A percentile compares a stretch with the other conserved stretches of the same genome.
Evolutionary conservation across 192 early-diverging fungal genomes (phyloP).

Genomic region (Coemansia sp.): DNA sequence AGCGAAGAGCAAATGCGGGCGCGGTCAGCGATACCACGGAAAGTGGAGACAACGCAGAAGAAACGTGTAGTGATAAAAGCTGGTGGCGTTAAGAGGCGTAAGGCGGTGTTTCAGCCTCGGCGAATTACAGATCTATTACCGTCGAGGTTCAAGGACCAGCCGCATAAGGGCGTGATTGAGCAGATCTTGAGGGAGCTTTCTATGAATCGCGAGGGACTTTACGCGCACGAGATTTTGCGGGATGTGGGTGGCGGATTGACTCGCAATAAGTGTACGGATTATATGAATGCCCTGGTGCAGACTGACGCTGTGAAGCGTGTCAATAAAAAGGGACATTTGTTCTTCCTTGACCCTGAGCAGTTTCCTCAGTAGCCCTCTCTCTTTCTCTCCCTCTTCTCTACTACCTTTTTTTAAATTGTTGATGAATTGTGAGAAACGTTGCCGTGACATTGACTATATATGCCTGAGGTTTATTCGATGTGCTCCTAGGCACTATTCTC

Average conservation of each 20-base stretch:
- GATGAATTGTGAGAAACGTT: constrained; percentile 5
- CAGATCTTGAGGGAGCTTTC: constrained; percentile 50
- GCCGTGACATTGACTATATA: neutral
- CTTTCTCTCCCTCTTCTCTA: neutral
- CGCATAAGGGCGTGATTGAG: constrained; percentile 45
- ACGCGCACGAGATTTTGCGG: constrained; percentile 44
- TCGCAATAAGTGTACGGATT: constrained; percentile 47
- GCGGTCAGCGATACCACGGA: neutral
- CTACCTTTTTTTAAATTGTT: neutral
- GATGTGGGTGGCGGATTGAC: constrained; percentile 40
- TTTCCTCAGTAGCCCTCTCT: constrained; percentile 25
- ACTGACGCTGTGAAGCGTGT: constrained; percentile 38
- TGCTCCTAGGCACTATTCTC: neutral
- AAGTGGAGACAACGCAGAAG: constrained; percentile 13
- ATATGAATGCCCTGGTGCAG: constrained; percentile 47
- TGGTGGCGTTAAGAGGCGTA: constrained; percentile 22
- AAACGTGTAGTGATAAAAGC: constrained; percentile 49
- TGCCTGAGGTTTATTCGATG: neutral
- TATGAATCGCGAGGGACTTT: constrained; percentile 49
- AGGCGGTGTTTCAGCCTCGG: constrained; percentile 44
- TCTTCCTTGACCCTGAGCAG: constrained; percentile 50
- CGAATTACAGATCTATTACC: constrained; percentile 42
- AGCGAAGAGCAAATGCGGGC: constrained; percentile 8
- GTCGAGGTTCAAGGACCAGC: constrained; percentile 41
- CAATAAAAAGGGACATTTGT: constrained; percentile 54